These are phyloP conservation scores for Yamadazyma takamatsuzukensis DNA, from an alignment of 805 yeast species.

Conservation along the genomic window DNA sequence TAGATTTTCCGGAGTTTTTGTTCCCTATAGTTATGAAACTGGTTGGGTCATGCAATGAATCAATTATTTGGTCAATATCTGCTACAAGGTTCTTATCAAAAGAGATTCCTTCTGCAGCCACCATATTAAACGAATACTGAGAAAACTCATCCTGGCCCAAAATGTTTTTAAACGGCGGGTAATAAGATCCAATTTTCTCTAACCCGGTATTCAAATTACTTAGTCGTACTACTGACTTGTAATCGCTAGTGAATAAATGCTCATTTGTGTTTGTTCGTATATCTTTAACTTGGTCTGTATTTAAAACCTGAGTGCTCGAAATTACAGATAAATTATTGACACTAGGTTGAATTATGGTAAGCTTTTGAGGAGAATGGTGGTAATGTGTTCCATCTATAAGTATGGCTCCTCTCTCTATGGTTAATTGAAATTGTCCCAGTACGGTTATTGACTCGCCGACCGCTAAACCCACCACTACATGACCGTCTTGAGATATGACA, in stretches of 20 bases:
- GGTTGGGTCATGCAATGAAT: slow-evolving; percentile 11
- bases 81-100: slow-evolving; percentile 5
- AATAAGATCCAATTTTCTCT: slow-evolving; percentile 38
- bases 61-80: slow-evolving; percentile 2
- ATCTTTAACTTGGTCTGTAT: slow-evolving; percentile 24
- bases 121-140: slow-evolving; percentile 36
- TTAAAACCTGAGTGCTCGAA: slow-evolving; percentile 36
- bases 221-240: slow-evolving; percentile 41
- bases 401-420: slow-evolving; percentile 46
- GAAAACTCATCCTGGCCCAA: slow-evolving; percentile 14
- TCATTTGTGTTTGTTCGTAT: slow-evolving; percentile 26
- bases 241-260: slow-evolving; percentile 36
- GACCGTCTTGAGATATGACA: slow-evolving; percentile 24
- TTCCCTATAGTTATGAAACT: slow-evolving; percentile 51
- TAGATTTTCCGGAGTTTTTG: slow-evolving; percentile 82
- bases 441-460: slow-evolving; percentile 40
- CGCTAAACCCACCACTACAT: slow-evolving; percentile 41
- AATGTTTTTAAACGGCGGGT: slow-evolving; percentile 44
- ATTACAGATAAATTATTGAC: slow-evolving; percentile 43
- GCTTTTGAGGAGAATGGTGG: slow-evolving; percentile 21
- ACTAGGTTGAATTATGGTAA: slow-evolving; percentile 25
- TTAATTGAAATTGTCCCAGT: slow-evolving; percentile 44
- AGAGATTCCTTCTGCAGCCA: slow-evolving; percentile 10
- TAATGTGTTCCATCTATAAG: slow-evolving; percentile 37
- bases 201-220: slow-evolving; percentile 40